Evolutionary conservation across 495 filamentous ascomycete species (phyloP), one percentile per base, ranked within the genome.

Genomic region (Annulohypoxylon moriforme): DNA sequence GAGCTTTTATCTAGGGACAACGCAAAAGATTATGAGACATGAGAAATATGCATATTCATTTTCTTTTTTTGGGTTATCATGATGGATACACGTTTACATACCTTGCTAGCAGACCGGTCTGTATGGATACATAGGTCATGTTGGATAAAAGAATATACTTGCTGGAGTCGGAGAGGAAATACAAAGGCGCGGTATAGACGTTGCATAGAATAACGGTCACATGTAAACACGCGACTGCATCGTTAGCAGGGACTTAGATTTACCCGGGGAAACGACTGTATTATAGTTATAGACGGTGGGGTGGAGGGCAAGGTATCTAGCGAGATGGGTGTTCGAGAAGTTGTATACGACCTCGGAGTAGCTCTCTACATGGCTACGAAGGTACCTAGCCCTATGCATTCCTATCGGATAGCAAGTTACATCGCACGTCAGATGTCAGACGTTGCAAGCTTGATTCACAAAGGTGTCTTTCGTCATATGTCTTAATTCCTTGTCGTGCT

Each of bases 21-120:
- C 27, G 18, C 10, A 29, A 33, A 68, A 36, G 47, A 67, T 68
- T 18, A 77, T 68, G 76, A 77, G 76, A 76, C 57, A 77, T 73
- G 75, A 77, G 24, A 59, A 47, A 69, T 61, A 63, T 71, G 53
- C 59, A 61, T 66, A 42, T 68, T 65, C 65, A 60, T 77, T 77
- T 75, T 56, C 50, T 60, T 71, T 59, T 59, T 77, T 77, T 73
- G 52, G 61, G 58, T 71, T 60, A 60, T 25, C 33, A 62, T 31
- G 57, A 63, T 52, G 34, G 38, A 31, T 72, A 57, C 31, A 61
- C 33, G 65, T 52, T 18, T 50, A 65, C 65, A 73, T 68, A 18
- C 42, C 25, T 66, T 36, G 10, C 24, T 60, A 46, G 60, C 31
- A 61, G 61, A 13, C 33, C 34, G 71, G 65, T 52, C 36, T 66